Base-by-base conservation (phyloP, 2,329 filamentous ascomycete species). In the Pestalotiopsis sp. region DNA sequence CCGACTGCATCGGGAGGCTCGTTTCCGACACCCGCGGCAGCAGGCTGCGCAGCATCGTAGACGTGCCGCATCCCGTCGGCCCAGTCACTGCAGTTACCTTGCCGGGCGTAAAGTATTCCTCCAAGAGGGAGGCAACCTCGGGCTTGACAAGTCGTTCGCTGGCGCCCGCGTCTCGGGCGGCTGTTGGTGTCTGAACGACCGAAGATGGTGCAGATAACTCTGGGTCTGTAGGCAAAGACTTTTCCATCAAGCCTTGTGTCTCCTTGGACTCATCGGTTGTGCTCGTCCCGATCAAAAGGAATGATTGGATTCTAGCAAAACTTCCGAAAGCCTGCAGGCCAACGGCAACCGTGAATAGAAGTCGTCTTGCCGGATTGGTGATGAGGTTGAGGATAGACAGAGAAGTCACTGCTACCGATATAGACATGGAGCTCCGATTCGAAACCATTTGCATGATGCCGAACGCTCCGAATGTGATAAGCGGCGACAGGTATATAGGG, bases 301-400 rank as follows among this genome's bases (percentile, higher is more conserved):
- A 66, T 1, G 65, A 2, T 39, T 66, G 65, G 2, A 66, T 66
- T 58, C 65, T 66, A 2, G 52, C 52, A 59, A 66, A 66, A 20
- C 65, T 59, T 17, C 65, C 65, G 13, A 66, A 20, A 9, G 65
- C 14, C 31, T 66, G 65, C 27, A 38, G 14, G 17, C 65, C 65
- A 13, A 66, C 20, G 3, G 65, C n/a, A 4, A 66, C 31, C 4
- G 65, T 27, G 20, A 66, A 27, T n/a, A 67, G 27, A 25, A 67
- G 58, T 7, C 61, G 38, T 38, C 20, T 67, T 12, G 66, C 57
- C 17, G 66, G 58, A 52, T 23, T 56, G 4, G 66, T 17, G 17
- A 67, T 67, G 41, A 67, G 57, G 27, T 63, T 67, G 66, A 67
- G 66, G 25, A 67, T 67, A 4, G 66, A 62, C 3, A 67, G 38